Conservation (phyloP, 2,329 filamentous ascomycete genomes). For the Fusarium bactridioides region DNA sequence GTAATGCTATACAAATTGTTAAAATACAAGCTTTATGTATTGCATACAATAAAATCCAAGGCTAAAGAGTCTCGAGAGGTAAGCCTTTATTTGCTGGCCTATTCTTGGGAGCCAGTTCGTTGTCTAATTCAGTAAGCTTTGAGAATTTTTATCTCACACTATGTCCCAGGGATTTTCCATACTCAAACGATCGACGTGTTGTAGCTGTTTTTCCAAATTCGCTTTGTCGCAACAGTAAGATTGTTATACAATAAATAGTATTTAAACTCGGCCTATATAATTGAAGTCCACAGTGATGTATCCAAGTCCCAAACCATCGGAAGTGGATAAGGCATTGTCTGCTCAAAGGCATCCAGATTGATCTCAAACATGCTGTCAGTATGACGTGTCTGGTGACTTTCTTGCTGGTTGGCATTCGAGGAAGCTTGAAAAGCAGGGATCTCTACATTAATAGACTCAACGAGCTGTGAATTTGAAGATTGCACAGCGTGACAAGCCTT, state of each 20-base stretch:
- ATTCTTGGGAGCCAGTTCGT: rapidly evolving
- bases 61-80: rapidly evolving
- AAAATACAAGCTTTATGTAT: rapidly evolving
- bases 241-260: rapidly evolving
- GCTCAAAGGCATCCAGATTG: not conserved
- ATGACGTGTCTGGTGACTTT: not conserved
- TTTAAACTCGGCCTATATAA: not conserved
- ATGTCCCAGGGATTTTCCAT: rapidly evolving
- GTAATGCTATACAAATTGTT: not conserved
- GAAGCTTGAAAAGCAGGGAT: not conserved
- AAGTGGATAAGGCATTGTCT: not conserved
- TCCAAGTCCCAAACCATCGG: not conserved
- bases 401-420: not conserved
- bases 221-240: rapidly evolving
- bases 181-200: rapidly evolving
- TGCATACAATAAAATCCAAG: not conserved
- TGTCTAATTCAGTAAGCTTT: rapidly evolving
- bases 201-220: rapidly evolving
- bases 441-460: not conserved
- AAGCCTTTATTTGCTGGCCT: rapidly evolving
- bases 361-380: not conserved
- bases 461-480: not conserved
- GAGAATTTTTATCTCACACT: rapidly evolving
- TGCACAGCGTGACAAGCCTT: not conserved
- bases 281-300: not conserved